Percentiles rank a stretch among this genome's conserved stretches.
These are phyloP conservation scores for Saccharomyces hybrid DNA, from an alignment of 1,139 yeast genomes.

Conservation along the genomic window DNA sequence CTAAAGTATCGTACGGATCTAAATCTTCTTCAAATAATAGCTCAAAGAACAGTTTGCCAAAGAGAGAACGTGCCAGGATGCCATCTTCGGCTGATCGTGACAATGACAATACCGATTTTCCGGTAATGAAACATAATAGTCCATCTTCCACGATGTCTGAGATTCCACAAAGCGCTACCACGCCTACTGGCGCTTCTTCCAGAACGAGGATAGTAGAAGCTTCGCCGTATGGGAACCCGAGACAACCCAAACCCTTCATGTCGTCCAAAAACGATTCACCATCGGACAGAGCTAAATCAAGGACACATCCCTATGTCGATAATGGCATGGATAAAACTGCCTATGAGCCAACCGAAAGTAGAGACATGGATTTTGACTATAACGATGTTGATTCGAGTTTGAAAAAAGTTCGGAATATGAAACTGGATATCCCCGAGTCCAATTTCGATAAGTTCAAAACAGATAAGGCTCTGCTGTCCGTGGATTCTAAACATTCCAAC, in stretches of 20 bases:
- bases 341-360: neutral
- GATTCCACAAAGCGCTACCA: neutral
- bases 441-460: neutral
- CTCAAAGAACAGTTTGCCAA: neutral
- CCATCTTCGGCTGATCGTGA: neutral
- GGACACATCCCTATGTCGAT: neutral
- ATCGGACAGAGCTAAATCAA: neutral
- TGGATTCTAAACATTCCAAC: neutral
- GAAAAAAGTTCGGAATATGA: neutral
- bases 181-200: neutral
- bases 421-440: neutral
- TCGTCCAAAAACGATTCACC: neutral
- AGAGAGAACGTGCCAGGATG: neutral
- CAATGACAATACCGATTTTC: neutral
- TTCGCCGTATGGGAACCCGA: neutral
- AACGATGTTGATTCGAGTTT: neutral
- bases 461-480: neutral
- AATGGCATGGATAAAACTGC: neutral
- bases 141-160: neutral
- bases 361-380: neutral
- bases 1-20: slow-evolving; percentile 6
- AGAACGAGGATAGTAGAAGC: neutral
- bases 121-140: neutral
- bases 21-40: slow-evolving; percentile 2
- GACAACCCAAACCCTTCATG: neutral